These are phyloP conservation scores for Phlebopus sp. DNA, from an alignment of 1,284 basidiomycete species.

Conservation along the genomic window DNA sequence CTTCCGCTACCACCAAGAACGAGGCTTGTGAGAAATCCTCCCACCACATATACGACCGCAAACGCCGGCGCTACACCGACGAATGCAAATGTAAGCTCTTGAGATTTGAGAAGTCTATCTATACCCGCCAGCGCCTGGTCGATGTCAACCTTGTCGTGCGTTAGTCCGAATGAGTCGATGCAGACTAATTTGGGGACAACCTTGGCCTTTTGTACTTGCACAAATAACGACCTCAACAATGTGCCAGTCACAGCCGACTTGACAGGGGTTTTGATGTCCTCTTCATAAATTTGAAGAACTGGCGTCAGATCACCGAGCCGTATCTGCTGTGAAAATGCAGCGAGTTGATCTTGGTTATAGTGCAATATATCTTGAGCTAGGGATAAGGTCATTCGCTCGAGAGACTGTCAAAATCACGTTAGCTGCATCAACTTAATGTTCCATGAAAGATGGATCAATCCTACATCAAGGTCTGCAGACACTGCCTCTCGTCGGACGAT, in stretches of 20 bases:
- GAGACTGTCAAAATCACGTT: slow-evolving; percentile 52
- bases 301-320: slow-evolving; percentile 84
- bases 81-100: slow-evolving; percentile 96
- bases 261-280: slow-evolving; percentile 86
- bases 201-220: slow-evolving; percentile 97
- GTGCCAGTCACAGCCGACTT: slow-evolving; percentile 81
- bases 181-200: slow-evolving; percentile 39
- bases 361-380: slow-evolving; percentile 80
- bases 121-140: slow-evolving; percentile 84
- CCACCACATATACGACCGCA: slow-evolving; percentile 72
- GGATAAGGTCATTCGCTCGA: slow-evolving; percentile 90
- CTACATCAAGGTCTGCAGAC: slow-evolving; percentile 73
- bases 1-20: slow-evolving; percentile 37
- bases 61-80: slow-evolving; percentile 94
- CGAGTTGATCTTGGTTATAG: slow-evolving; percentile 61
- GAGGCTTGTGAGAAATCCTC: slow-evolving; percentile 44
- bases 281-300: slow-evolving; percentile 88
- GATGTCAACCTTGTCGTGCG: slow-evolving; percentile 72
- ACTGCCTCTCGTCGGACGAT: slow-evolving; percentile 79
- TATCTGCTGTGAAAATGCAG: slow-evolving; percentile 64
- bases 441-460: slow-evolving; percentile 18
- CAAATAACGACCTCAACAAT: slow-evolving; percentile 82
- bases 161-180: background rate
- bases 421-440: background rate
- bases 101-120: slow-evolving; percentile 90